Evolutionary conservation across 305 asterid species (phyloP).

Genomic region (Fraxinus ornus): DNA sequence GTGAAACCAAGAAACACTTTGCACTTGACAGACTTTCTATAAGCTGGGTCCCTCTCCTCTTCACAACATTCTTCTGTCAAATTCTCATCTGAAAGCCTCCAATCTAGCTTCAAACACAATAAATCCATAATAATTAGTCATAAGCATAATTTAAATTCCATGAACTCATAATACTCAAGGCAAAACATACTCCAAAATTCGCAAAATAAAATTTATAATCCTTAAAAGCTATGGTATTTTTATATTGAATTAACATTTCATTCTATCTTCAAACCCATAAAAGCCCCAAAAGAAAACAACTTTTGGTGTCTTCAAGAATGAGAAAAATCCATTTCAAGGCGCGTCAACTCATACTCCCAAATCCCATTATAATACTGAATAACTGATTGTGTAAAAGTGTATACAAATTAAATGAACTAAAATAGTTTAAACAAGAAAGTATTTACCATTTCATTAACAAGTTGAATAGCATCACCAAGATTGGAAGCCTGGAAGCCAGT

Average conservation of each 20-base stretch:
- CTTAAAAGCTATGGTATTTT: neutral
- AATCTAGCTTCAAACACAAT: constrained; percentile 69
- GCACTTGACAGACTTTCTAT: constrained; percentile 69
- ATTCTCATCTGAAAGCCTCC: constrained; percentile 90
- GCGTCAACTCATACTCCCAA: neutral
- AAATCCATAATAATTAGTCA: constrained; percentile 17
- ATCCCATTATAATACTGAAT: neutral
- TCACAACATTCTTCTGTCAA: constrained; percentile 60
- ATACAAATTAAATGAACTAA: neutral
- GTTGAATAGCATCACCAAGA: constrained; percentile 83
- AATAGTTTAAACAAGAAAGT: neutral
- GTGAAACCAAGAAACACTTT: constrained; percentile 93
- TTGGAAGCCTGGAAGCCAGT: constrained; percentile 97
- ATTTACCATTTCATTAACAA: constrained; percentile 79
- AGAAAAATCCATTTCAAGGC: neutral
- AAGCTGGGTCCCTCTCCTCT: constrained; percentile 58
- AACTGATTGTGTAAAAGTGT: constrained; percentile 1
- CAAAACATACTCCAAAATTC: neutral
- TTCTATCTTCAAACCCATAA: neutral
- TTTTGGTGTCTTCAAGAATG: neutral
- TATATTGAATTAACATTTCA: neutral
- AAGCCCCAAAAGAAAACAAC: neutral
- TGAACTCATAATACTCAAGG: neutral
- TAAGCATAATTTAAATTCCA: constrained; percentile 19
- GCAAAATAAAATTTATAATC: too few relatives aligned